Percentiles rank a stretch among this genome's conserved stretches.
These are phyloP conservation scores for Lipomyces kockii DNA, from an alignment of 805 yeast genomes.

Conservation along the genomic window DNA sequence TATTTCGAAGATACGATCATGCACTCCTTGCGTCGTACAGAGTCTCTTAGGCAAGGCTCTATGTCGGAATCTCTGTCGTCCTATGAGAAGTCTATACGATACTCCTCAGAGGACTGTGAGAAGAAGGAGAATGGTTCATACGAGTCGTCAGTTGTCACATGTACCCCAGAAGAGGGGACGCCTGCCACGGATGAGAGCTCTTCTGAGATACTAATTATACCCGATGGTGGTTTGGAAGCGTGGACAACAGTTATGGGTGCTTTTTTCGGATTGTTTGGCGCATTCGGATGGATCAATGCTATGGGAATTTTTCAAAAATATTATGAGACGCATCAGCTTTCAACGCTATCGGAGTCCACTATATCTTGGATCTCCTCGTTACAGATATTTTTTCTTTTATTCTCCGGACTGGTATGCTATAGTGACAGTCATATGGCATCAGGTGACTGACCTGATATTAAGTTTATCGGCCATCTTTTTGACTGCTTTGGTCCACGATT, in stretches of 20 bases:
- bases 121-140: background rate
- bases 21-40: background rate
- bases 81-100: background rate
- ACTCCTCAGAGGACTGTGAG: background rate
- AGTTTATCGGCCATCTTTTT: conserved; percentile 22
- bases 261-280: conserved; percentile 61
- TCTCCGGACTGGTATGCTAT: conserved; percentile 39
- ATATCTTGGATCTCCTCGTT: conserved; percentile 45
- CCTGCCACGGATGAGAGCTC: background rate
- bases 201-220: conserved; percentile 38
- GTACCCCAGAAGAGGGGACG: background rate
- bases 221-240: conserved; percentile 61
- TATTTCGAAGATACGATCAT: background rate
- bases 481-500: conserved; percentile 19
- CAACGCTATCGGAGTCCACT: conserved; percentile 35
- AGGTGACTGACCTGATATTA: conserved; percentile 29
- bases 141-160: background rate
- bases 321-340: conserved; percentile 37
- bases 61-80: background rate
- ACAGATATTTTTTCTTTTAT: conserved; percentile 40
- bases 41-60: background rate
- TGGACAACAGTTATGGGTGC: conserved; percentile 59
- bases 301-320: conserved; percentile 41
- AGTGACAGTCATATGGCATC: conserved; percentile 12
- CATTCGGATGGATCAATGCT: conserved; percentile 56